A percentile compares a stretch with the other conserved stretches of the same genome.
Evolutionary conservation across 2,329 filamentous ascomycete species (phyloP).

Genomic region (Bertia moriformis): DNA sequence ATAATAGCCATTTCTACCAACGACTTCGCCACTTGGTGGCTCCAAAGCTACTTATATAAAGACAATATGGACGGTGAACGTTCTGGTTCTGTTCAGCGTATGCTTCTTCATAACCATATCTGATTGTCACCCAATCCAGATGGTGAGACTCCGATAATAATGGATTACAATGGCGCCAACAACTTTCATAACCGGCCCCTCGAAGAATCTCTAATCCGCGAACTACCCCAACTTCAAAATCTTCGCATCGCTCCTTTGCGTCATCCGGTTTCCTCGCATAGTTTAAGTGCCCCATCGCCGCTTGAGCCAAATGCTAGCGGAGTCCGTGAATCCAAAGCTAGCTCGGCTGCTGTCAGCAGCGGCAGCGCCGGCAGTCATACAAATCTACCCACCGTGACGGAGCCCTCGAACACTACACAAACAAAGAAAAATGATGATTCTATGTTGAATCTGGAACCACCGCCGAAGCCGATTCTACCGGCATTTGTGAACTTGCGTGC

Average conservation of each 20-base stretch:
- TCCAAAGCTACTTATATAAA: too few relatives aligned
- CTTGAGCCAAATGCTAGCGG: slow-evolving; percentile 25
- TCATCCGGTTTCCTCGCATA: slow-evolving; percentile 23
- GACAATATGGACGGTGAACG: too few relatives aligned
- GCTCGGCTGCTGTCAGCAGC: slow-evolving; percentile 9
- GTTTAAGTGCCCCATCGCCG: slow-evolving; percentile 22
- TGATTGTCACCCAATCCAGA: too few relatives aligned
- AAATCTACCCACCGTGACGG: neutral
- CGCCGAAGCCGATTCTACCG: slow-evolving; percentile 22
- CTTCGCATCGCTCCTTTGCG: slow-evolving; percentile 29
- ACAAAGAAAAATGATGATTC: slow-evolving; percentile 13
- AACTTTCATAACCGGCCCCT: neutral
- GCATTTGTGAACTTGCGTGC: slow-evolving; percentile 29
- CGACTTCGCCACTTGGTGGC: too few relatives aligned
- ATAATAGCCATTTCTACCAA: too few relatives aligned
- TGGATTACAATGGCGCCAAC: neutral
- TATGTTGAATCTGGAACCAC: slow-evolving; percentile 16
- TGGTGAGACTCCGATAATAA: neutral
- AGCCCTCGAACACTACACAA: neutral
- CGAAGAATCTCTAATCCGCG: slow-evolving; percentile 14
- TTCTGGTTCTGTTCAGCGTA: too few relatives aligned
- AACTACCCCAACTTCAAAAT: slow-evolving; percentile 21
- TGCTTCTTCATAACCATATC: too few relatives aligned
- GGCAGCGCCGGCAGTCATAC: neutral
- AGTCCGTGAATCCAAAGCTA: slow-evolving; percentile 13